phyloP scores from a whole-genome alignment of 306 rosid genomes.

The Glycine soja region DNA sequence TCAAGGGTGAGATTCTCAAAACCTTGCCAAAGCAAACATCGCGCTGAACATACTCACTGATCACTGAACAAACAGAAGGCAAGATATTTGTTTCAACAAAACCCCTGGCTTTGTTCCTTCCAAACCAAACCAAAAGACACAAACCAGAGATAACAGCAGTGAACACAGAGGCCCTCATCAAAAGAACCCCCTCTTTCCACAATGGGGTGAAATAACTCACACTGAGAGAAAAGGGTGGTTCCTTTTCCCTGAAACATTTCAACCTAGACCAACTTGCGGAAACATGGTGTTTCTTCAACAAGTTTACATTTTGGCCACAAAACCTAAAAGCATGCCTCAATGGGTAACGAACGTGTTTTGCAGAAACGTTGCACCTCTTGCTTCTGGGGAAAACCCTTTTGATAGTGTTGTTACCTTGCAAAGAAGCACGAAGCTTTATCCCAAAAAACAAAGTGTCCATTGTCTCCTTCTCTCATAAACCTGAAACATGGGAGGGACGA shows the following conservation, averaged over 20 bases:
- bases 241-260: constrained; percentile 68
- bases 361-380: constrained; percentile 52
- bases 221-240: constrained; percentile 60
- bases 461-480: constrained; percentile 56
- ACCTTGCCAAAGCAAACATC: constrained; percentile 85
- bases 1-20: constrained; percentile 77
- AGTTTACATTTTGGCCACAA: constrained; percentile 69
- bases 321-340: constrained; percentile 62
- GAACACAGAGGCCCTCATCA: constrained; percentile 75
- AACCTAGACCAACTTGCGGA: constrained; percentile 57
- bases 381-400: constrained; percentile 49
- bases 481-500: constrained; percentile 5
- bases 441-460: constrained; percentile 76
- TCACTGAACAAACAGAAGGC: constrained; percentile 80
- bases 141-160: constrained; percentile 73
- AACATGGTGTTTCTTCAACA: constrained; percentile 59
- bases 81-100: constrained; percentile 71
- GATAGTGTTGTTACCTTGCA: constrained; percentile 43
- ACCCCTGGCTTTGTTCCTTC: constrained; percentile 71
- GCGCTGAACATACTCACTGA: constrained; percentile 78
- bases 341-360: constrained; percentile 57
- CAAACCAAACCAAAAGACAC: constrained; percentile 83
- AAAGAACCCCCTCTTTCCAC: constrained; percentile 79
- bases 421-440: constrained; percentile 56
- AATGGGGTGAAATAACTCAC: constrained; percentile 59